phyloP scores from a whole-genome alignment of 352 stramenopile species.

The Phytophthora idaei region DNA sequence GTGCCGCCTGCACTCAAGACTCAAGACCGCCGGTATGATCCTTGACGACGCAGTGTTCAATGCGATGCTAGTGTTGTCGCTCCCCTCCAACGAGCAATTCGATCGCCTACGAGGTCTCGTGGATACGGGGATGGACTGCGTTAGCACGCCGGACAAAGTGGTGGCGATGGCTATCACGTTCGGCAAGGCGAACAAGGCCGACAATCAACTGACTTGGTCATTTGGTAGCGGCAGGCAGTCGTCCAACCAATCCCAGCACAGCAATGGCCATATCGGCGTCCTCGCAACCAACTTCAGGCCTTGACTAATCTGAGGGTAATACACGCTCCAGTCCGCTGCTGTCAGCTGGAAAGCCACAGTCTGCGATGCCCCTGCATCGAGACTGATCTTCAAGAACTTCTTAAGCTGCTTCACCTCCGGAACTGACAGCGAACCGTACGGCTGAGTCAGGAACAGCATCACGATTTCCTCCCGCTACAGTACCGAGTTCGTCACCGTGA shows the following conservation, averaged over 20 bases:
- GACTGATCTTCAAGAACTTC: too few relatives aligned
- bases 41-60: conserved; percentile 7
- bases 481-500: too few relatives aligned
- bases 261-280: neutral
- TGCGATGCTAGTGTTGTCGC: neutral
- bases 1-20: neutral
- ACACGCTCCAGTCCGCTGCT: too few relatives aligned
- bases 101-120: conserved; percentile 11
- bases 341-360: too few relatives aligned
- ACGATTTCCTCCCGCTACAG: too few relatives aligned
- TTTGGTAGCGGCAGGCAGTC: conserved; percentile 6
- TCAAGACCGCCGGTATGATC: conserved; percentile 14
- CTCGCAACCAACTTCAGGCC: too few relatives aligned
- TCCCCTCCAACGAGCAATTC: conserved; percentile 11
- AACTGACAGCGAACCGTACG: too few relatives aligned
- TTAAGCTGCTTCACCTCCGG: too few relatives aligned
- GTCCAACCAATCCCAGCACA: neutral
- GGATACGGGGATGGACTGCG: conserved; percentile 5
- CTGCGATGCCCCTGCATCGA: too few relatives aligned
- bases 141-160: conserved; percentile 12
- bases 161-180: conserved; percentile 24
- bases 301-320: too few relatives aligned
- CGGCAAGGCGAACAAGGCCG: conserved; percentile 11
- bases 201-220: neutral
- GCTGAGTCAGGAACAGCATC: too few relatives aligned